phyloP scores from a whole-genome alignment of 2,329 filamentous ascomycete species.

The Cordyceps javanica region DNA sequence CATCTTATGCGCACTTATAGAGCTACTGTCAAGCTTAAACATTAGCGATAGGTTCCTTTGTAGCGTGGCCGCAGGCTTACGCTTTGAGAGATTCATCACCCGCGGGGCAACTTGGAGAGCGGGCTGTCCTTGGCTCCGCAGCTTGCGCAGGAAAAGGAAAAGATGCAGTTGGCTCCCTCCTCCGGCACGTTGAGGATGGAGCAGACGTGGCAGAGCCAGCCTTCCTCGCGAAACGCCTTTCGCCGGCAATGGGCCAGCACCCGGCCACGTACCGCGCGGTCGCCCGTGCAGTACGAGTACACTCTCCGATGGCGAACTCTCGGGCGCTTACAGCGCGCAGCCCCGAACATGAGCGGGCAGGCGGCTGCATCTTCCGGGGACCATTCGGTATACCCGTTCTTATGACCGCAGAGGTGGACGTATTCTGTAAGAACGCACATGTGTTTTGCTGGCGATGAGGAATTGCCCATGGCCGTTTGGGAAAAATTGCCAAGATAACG shows the following conservation, averaged over 20 bases:
- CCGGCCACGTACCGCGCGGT: not conserved
- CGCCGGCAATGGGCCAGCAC: not conserved
- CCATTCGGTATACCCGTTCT: not conserved
- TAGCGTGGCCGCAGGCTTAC: not conserved
- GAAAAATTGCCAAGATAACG: not conserved
- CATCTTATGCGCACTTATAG: not conserved
- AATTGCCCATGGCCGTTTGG: not conserved
- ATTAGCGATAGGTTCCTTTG: not conserved
- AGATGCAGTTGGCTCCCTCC: not conserved
- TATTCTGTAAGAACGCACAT: not conserved
- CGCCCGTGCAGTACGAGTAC: not conserved
- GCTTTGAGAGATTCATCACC: too few species aligned
- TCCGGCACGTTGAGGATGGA: not conserved
- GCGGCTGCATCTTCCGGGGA: not conserved
- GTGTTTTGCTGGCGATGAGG: not conserved
- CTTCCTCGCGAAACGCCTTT: not conserved
- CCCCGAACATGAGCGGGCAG: not conserved
- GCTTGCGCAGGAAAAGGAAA: not conserved
- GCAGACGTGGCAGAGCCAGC: not conserved
- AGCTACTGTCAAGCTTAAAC: not conserved
- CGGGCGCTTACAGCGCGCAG: not conserved
- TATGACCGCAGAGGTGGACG: conserved; percentile 2
- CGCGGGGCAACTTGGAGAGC: not conserved
- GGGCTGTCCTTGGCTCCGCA: conserved; percentile 3
- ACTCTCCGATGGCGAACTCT: not conserved